Conservation (phyloP, 139 green algal genomes). For the Tetraselmis striata region DNA sequence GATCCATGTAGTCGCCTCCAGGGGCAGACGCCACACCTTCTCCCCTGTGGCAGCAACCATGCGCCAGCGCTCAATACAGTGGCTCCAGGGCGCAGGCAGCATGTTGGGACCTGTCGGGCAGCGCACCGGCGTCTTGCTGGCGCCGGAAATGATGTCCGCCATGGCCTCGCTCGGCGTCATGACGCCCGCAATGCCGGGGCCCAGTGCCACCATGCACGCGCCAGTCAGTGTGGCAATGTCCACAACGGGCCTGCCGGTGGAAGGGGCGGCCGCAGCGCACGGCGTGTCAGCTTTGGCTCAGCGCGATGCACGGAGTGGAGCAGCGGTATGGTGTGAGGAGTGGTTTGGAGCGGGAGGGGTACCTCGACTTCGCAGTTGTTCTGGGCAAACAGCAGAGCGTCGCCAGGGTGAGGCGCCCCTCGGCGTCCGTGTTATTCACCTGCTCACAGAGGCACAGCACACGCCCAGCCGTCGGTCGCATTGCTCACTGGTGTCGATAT, state of each 20-base stretch:
- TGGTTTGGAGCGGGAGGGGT: too few relatives aligned
- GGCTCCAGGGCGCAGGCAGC: too few relatives aligned
- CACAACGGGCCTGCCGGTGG: conserved; percentile 70
- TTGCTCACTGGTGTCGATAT: too few relatives aligned
- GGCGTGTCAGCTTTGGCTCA: too few relatives aligned
- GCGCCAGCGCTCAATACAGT: too few relatives aligned
- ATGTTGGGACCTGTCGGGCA: too few relatives aligned
- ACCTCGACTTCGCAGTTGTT: not conserved
- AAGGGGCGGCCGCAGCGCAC: too few relatives aligned
- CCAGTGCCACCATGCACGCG: conserved; percentile 89
- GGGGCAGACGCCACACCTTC: conserved; percentile 90
- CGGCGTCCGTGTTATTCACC: conserved; percentile 83
- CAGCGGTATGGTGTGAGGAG: too few relatives aligned
- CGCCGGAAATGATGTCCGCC: not conserved
- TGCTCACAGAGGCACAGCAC: conserved; percentile 1
- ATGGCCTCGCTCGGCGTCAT: conserved; percentile 64
- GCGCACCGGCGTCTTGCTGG: not conserved
- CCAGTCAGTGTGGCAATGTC: conserved; percentile 96
- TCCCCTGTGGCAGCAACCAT: conserved; percentile 40
- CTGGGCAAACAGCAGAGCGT: conserved; percentile 92
- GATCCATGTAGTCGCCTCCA: conserved; percentile 82
- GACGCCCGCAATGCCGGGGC: conserved; percentile 61
- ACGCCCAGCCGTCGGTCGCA: too few relatives aligned
- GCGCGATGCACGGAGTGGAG: too few relatives aligned
- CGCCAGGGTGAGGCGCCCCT: conserved; percentile 92